Evolutionary conservation across 441 rosid genomes (phyloP).

Genomic region (Brassica hybrid): DNA sequence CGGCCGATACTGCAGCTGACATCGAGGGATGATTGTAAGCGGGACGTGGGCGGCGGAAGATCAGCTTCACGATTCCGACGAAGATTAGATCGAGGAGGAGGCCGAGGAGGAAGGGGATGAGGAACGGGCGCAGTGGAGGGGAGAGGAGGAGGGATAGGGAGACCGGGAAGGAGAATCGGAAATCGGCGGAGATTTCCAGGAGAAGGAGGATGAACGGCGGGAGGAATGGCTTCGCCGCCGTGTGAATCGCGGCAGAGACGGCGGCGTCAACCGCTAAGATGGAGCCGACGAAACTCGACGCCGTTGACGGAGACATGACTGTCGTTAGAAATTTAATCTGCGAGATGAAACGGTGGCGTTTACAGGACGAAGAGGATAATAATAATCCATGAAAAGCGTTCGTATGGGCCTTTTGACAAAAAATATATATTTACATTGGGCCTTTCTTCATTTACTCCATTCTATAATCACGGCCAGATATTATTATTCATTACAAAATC

Average conservation of each 20-base stretch:
- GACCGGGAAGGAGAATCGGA: constrained; percentile 79
- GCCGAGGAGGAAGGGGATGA: constrained; percentile 68
- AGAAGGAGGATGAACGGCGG: constrained; percentile 59
- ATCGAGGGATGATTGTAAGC: constrained; percentile 70
- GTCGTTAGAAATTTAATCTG: background rate
- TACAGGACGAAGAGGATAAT: background rate
- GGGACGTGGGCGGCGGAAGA: constrained; percentile 88
- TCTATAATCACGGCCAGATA: too few species aligned
- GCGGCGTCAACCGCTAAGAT: constrained; percentile 49
- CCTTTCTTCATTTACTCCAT: background rate
- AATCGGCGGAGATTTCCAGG: constrained; percentile 83
- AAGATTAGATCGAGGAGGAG: constrained; percentile 79
- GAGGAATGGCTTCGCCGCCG: constrained; percentile 51
- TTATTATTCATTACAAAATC: too few species aligned
- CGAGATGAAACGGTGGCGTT: constrained; percentile 10
- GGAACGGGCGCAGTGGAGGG: constrained; percentile 49
- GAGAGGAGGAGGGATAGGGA: constrained; percentile 64
- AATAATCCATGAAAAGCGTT: background rate
- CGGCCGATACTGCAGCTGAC: constrained; percentile 72
- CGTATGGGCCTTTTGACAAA: background rate
- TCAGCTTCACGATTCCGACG: constrained; percentile 67
- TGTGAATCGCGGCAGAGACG: constrained; percentile 57
- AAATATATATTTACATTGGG: background rate
- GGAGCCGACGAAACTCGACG: constrained; percentile 36
- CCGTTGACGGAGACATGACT: constrained; percentile 28